Conservation (phyloP, 176 grass and related monocot species). For the Olyra latifolia region DNA sequence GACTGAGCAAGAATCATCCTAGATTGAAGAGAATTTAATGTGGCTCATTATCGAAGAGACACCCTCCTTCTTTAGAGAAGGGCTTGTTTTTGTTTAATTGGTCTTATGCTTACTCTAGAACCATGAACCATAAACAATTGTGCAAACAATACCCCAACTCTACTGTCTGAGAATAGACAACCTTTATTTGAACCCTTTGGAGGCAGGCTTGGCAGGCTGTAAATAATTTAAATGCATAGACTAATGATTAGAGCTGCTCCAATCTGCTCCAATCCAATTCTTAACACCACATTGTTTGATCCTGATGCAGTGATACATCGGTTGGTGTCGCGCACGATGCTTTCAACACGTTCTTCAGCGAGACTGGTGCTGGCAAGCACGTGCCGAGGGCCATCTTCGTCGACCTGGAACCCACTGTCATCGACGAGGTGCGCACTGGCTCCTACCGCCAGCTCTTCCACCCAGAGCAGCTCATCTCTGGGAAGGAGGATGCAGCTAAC, state of each 20-base stretch:
- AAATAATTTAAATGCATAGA: neutral
- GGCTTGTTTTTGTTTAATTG: conserved; percentile 14
- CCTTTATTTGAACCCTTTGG: neutral
- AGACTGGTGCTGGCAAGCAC: conserved; percentile 80
- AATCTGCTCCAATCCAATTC: neutral
- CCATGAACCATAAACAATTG: conserved; percentile 15
- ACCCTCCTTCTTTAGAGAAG: neutral
- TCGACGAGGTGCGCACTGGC: conserved; percentile 79
- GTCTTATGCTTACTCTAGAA: neutral
- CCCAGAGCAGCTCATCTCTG: conserved; percentile 90
- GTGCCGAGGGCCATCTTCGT: conserved; percentile 94
- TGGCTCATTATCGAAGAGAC: neutral
- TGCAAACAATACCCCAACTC: neutral
- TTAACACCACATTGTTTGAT: conserved; percentile 23
- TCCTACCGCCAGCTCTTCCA: conserved; percentile 93
- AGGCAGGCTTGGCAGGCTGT: conserved; percentile 14
- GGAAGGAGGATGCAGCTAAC: conserved; percentile 93
- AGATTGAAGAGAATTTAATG: conserved; percentile 14
- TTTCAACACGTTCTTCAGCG: conserved; percentile 98
- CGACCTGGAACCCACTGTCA: conserved; percentile 95
- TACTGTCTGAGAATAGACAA: conserved; percentile 1
- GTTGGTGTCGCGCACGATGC: conserved; percentile 72
- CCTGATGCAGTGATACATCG: conserved; percentile 53
- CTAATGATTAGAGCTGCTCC: neutral
- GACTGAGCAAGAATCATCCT: conserved; percentile 8